A percentile compares a stretch with the other conserved stretches of the same genome.
phyloP scores from a whole-genome alignment of 768 basidiomycete genomes.

The Trichaptum fuscoviolaceum region DNA sequence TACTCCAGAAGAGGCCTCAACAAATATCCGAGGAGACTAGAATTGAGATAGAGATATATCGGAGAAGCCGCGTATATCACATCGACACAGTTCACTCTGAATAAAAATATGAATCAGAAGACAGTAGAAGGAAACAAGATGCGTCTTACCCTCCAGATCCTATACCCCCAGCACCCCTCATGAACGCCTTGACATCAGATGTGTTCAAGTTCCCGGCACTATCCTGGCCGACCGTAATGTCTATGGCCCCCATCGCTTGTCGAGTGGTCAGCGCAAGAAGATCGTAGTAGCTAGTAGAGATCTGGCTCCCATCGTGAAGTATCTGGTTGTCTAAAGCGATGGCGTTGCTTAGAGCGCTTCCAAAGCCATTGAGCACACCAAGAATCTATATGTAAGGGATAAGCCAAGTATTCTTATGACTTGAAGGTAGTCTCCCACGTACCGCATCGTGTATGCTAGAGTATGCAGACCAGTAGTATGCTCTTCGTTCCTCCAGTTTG shows the following conservation, averaged over 20 bases:
- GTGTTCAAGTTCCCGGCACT: slow-evolving; percentile 44
- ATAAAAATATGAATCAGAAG: background rate
- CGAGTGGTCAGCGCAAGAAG: slow-evolving; percentile 50
- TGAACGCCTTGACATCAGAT: slow-evolving; percentile 46
- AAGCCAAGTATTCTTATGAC: background rate
- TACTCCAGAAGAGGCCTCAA: slow-evolving; percentile 18
- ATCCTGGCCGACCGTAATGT: slow-evolving; percentile 48
- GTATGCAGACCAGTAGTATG: slow-evolving; percentile 4
- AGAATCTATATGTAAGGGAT: slow-evolving; percentile 28
- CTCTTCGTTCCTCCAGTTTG: background rate
- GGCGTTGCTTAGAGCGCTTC: slow-evolving; percentile 38
- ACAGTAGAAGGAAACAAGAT: slow-evolving; percentile 4
- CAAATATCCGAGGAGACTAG: slow-evolving; percentile 8
- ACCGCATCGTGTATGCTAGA: background rate
- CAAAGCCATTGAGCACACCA: slow-evolving; percentile 39
- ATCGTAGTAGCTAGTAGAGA: slow-evolving; percentile 46
- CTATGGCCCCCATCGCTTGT: slow-evolving; percentile 48
- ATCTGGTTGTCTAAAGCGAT: slow-evolving; percentile 42
- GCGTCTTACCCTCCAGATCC: slow-evolving; percentile 44
- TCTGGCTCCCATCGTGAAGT: slow-evolving; percentile 37
- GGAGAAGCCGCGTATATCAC: slow-evolving; percentile 16
- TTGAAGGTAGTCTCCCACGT: background rate
- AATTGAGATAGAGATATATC: slow-evolving; percentile 13
- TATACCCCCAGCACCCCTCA: slow-evolving; percentile 57
- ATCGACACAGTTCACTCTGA: slow-evolving; percentile 14